Evolutionary conservation across 129 eudicot species (phyloP).

Genomic region (Pulicaria dysenterica): DNA sequence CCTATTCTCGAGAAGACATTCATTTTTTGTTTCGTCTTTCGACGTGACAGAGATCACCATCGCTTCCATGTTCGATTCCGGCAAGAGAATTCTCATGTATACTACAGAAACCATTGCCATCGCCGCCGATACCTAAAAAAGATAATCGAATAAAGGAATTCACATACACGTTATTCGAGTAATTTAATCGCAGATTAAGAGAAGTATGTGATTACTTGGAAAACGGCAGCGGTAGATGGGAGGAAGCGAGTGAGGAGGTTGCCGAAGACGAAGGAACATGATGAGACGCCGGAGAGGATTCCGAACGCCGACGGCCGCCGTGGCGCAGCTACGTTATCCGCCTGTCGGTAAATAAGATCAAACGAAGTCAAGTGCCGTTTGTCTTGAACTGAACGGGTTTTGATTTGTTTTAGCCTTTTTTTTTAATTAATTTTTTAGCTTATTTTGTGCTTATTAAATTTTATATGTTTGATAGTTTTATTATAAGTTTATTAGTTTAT

Average conservation of each 20-base stretch:
- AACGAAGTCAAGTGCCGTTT: too few relatives aligned
- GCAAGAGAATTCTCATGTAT: slow-evolving; percentile 75
- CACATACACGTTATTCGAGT: not conserved
- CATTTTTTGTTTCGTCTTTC: slow-evolving; percentile 25
- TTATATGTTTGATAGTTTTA: too few relatives aligned
- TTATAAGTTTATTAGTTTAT: too few relatives aligned
- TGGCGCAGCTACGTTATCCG: slow-evolving; percentile 63
- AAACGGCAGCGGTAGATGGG: slow-evolving; percentile 56
- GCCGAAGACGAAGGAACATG: slow-evolving; percentile 69
- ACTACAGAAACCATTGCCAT: slow-evolving; percentile 51
- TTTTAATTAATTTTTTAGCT: too few relatives aligned
- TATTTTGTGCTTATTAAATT: too few relatives aligned
- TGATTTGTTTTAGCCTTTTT: too few relatives aligned
- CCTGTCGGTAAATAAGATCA: slow-evolving; percentile 37
- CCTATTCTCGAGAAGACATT: slow-evolving; percentile 46
- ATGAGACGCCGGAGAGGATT: slow-evolving; percentile 66
- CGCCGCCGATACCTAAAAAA: slow-evolving; percentile 63
- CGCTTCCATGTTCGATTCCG: slow-evolving; percentile 49
- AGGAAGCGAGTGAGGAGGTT: slow-evolving; percentile 70
- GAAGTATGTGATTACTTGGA: slow-evolving; percentile 48
- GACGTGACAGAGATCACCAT: slow-evolving; percentile 25
- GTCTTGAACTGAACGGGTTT: too few relatives aligned
- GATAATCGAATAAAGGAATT: not conserved
- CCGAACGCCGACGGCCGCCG: slow-evolving; percentile 64
- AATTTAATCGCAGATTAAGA: not conserved